Conservation (phyloP, 352 stramenopile species). For the Phytophthora pseudosyringae region DNA sequence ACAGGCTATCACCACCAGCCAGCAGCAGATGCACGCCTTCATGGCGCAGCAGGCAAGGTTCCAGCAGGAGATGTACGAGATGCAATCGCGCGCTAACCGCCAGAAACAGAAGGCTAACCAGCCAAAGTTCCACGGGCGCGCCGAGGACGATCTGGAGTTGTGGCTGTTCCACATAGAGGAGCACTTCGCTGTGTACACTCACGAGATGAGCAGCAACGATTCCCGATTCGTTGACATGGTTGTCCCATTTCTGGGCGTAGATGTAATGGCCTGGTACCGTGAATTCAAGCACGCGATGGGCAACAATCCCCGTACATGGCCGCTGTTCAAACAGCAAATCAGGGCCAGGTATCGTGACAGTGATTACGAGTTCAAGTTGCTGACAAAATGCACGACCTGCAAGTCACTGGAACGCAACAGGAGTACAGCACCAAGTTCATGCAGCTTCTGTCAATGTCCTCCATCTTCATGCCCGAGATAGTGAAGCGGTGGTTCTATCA, state of each 20-base stretch:
- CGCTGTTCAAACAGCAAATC: conserved; percentile 8
- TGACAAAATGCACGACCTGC: conserved; percentile 5
- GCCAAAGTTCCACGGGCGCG: conserved; percentile 1
- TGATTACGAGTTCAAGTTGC: conserved; percentile 19
- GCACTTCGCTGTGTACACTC: conserved; percentile 1
- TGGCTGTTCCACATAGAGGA: conserved; percentile 20
- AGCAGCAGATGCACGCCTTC: conserved; percentile 8
- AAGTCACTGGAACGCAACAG: background rate
- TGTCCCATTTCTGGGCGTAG: conserved; percentile 2
- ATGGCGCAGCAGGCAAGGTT: conserved; percentile 17
- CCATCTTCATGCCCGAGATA: background rate
- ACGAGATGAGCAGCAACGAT: background rate
- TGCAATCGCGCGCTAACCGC: conserved; percentile 1
- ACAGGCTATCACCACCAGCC: conserved; percentile 4
- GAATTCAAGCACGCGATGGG: conserved; percentile 9
- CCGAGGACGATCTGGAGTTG: conserved; percentile 13
- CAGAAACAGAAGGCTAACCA: conserved; percentile 15
- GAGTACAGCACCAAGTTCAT: conserved; percentile 6
- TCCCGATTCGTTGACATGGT: conserved; percentile 11
- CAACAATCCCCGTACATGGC: background rate
- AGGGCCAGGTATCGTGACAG: background rate
- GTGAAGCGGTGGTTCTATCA: conserved; percentile 15
- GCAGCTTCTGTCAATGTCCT: background rate
- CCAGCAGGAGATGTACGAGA: conserved; percentile 18
- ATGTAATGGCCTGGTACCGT: conserved; percentile 11